phyloP scores from a whole-genome alignment of 129 eudicot genomes.

The Ambrosia artemisiifolia region DNA sequence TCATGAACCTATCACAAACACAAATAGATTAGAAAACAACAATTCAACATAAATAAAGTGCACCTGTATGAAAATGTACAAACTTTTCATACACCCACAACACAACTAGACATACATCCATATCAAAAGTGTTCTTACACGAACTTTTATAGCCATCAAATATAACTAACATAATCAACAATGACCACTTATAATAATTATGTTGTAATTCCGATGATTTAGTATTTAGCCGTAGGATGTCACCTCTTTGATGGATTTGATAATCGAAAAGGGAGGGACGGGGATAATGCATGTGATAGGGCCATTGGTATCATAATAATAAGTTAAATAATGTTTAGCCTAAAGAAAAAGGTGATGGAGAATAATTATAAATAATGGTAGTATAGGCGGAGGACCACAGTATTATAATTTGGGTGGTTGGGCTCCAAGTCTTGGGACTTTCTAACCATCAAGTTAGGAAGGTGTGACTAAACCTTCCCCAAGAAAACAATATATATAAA shows the following conservation, averaged over 20 bases:
- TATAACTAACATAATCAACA: background rate
- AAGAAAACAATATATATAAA: slow-evolving; percentile 5
- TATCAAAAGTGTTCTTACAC: slow-evolving; percentile 8
- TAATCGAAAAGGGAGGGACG: background rate
- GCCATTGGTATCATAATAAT: slow-evolving; percentile 21
- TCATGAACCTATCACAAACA: background rate
- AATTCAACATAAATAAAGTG: background rate
- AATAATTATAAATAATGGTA: slow-evolving; percentile 26
- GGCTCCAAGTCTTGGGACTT: slow-evolving; percentile 41
- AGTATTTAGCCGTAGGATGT: background rate
- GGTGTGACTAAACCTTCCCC: slow-evolving; percentile 34
- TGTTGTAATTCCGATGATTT: background rate
- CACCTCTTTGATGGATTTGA: background rate
- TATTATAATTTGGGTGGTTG: slow-evolving; percentile 43
- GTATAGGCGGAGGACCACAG: slow-evolving; percentile 38
- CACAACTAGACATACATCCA: slow-evolving; percentile 20
- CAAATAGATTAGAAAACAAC: background rate
- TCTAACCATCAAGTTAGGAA: slow-evolving; percentile 42
- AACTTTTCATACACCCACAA: slow-evolving; percentile 28
- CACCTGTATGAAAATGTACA: background rate
- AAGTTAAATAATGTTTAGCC: slow-evolving; percentile 8
- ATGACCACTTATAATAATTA: background rate
- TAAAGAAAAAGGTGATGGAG: slow-evolving; percentile 27
- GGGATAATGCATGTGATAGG: slow-evolving; percentile 21
- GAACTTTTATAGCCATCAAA: background rate